Conservation (phyloP, 2,329 filamentous ascomycete genomes). For the Rhynchosporium graminicola region DNA sequence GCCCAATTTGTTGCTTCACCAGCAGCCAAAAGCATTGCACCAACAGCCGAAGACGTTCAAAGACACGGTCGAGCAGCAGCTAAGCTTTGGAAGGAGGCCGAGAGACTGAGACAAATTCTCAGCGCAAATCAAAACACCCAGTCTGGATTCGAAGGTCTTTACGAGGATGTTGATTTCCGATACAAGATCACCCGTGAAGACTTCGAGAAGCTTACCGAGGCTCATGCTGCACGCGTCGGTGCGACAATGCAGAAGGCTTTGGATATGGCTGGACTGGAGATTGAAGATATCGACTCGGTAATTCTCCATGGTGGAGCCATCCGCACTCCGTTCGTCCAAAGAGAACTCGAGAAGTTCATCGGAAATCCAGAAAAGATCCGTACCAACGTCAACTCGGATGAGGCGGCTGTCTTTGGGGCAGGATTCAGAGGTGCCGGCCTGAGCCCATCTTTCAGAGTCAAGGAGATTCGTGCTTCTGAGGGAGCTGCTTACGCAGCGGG, state of each 20-base stretch:
- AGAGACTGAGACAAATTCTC: slow-evolving; percentile 81
- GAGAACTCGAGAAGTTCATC: slow-evolving; percentile 74
- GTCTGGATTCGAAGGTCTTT: slow-evolving; percentile 82
- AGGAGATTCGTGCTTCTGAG: slow-evolving; percentile 89
- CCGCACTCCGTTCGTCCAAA: slow-evolving; percentile 93
- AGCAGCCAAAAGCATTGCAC: slow-evolving; percentile 63
- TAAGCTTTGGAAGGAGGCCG: slow-evolving; percentile 90
- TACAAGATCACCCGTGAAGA: slow-evolving; percentile 80
- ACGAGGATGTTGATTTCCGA: slow-evolving; percentile 89
- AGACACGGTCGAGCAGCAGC: slow-evolving; percentile 81
- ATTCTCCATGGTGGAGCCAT: slow-evolving; percentile 91
- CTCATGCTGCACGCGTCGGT: slow-evolving; percentile 67
- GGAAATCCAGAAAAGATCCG: slow-evolving; percentile 78
- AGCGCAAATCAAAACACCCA: slow-evolving; percentile 87
- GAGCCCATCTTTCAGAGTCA: slow-evolving; percentile 94
- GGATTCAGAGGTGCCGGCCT: slow-evolving; percentile 91
- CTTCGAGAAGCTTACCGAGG: slow-evolving; percentile 77
- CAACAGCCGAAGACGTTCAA: slow-evolving; percentile 64
- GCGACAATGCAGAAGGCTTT: slow-evolving; percentile 74
- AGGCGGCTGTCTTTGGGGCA: slow-evolving; percentile 93
- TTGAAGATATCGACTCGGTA: slow-evolving; percentile 80
- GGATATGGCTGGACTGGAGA: slow-evolving; percentile 67
- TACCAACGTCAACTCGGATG: slow-evolving; percentile 94
- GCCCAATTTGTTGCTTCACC: slow-evolving; percentile 72
- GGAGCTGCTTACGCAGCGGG: slow-evolving; percentile 71